A percentile compares a stretch with the other conserved stretches of the same genome.
phyloP scores from a whole-genome alignment of 2,329 filamentous ascomycete genomes.

The Blastomyces percursus region DNA sequence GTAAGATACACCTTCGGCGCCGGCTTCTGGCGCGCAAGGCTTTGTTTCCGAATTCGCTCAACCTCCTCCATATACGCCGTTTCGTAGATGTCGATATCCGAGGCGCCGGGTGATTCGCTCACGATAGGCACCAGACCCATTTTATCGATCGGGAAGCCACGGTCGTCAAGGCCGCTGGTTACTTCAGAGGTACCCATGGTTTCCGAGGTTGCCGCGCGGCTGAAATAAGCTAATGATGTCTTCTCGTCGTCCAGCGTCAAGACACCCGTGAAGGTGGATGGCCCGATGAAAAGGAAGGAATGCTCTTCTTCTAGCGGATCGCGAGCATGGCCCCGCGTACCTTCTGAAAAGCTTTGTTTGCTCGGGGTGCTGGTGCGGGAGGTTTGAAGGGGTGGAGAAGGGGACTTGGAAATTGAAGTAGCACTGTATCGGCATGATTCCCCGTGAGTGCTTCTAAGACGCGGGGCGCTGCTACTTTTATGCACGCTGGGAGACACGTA shows the following conservation, averaged over 20 bases:
- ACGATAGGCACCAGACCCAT: constrained; percentile 8
- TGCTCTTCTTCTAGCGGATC: constrained; percentile 55
- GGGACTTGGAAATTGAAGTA: constrained; percentile 20
- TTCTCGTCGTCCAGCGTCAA: constrained; percentile 37
- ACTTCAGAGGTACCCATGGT: neutral
- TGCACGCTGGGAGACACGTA: neutral
- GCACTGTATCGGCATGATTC: neutral
- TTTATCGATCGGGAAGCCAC: neutral
- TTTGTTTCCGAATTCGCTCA: constrained; percentile 51
- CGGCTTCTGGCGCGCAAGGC: constrained; percentile 29
- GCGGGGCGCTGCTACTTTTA: neutral
- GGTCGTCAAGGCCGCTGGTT: neutral
- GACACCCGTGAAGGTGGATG: constrained; percentile 35
- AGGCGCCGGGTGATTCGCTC: constrained; percentile 69
- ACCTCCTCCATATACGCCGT: constrained; percentile 76
- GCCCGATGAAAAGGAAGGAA: constrained; percentile 66
- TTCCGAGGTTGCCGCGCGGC: neutral
- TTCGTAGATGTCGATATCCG: constrained; percentile 82
- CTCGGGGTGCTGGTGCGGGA: constrained; percentile 24
- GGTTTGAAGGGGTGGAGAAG: constrained; percentile 20
- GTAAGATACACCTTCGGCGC: constrained; percentile 49
- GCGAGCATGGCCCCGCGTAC: constrained; percentile 50
- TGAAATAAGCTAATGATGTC: neutral
- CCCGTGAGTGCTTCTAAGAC: neutral
- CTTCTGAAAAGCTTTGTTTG: constrained; percentile 31